Evolutionary conservation across 441 rosid species (phyloP).

Genomic region (Cnidoscolus chayamansa): DNA sequence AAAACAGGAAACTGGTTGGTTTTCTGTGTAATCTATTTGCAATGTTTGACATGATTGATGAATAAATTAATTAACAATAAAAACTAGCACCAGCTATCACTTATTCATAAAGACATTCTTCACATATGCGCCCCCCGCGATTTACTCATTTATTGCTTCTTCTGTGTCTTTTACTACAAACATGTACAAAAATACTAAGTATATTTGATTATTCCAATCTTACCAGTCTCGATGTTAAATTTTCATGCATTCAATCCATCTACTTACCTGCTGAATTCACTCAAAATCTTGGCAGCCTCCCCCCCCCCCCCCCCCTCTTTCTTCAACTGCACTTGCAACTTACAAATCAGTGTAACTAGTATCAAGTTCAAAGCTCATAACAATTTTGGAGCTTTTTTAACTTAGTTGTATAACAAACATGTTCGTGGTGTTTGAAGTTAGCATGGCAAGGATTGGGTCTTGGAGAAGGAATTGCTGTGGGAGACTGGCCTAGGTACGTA

Average conservation of each 20-base stretch:
- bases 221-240: background rate
- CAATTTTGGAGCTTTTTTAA: background rate
- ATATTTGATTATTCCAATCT: background rate
- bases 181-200: background rate
- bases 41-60: background rate
- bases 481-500: slow-evolving; percentile 69
- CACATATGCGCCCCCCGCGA: background rate
- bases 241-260: background rate
- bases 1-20: background rate
- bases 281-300: too few species aligned
- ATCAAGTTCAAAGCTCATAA: background rate
- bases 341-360: background rate
- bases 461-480: slow-evolving; percentile 52
- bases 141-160: background rate
- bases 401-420: background rate
- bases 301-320: background rate
- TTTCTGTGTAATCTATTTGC: background rate
- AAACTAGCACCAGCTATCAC: too few species aligned
- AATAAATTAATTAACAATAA: background rate
- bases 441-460: slow-evolving; percentile 82
- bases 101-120: background rate
- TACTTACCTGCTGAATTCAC: slow-evolving; percentile 2
- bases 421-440: slow-evolving; percentile 40
- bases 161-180: slow-evolving; percentile 3
- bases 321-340: background rate